These are phyloP conservation scores for Phialemonium atrogriseum DNA, from an alignment of 2,329 filamentous ascomycete species.

Conservation along the genomic window DNA sequence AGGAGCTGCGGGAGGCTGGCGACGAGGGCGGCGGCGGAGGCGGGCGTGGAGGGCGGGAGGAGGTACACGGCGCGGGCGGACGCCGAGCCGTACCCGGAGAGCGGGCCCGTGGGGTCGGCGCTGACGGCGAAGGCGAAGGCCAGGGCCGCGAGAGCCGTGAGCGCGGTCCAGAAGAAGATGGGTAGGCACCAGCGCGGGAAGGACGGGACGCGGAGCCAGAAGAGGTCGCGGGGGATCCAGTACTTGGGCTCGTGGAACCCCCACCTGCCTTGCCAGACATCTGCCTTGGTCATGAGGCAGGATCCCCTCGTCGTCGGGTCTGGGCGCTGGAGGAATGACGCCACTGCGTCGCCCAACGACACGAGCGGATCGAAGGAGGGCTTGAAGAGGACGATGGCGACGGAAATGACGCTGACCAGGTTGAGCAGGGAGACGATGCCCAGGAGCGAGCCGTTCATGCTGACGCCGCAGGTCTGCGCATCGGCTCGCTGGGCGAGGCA, in stretches of 20 bases:
- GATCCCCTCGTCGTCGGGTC: constrained; percentile 33
- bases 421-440: constrained; percentile 34
- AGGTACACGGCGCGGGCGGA: constrained; percentile 24
- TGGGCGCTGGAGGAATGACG: constrained; percentile 37
- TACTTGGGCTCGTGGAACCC: constrained; percentile 31
- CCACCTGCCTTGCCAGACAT: constrained; percentile 36
- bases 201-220: constrained; percentile 38
- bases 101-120: constrained; percentile 16
- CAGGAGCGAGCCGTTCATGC: constrained; percentile 34
- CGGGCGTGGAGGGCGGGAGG: constrained; percentile 14
- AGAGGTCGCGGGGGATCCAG: constrained; percentile 30
- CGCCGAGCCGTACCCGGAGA: constrained; percentile 30
- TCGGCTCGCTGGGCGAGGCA: constrained; percentile 22
- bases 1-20: constrained; percentile 39
- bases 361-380: constrained; percentile 32
- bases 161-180: constrained; percentile 27
- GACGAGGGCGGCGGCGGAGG: constrained; percentile 26
- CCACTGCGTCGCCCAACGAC: constrained; percentile 42
- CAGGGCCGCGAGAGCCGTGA: constrained; percentile 27
- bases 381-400: constrained; percentile 19
- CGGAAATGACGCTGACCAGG: constrained; percentile 24
- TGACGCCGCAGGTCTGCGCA: constrained; percentile 27
- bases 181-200: constrained; percentile 32
- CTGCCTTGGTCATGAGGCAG: constrained; percentile 38
- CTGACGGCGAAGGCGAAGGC: constrained; percentile 28